Evolutionary conservation across 305 asterid species (phyloP), one percentile per base, ranked within the genome.

Genomic region (Fraxinus sp.): DNA sequence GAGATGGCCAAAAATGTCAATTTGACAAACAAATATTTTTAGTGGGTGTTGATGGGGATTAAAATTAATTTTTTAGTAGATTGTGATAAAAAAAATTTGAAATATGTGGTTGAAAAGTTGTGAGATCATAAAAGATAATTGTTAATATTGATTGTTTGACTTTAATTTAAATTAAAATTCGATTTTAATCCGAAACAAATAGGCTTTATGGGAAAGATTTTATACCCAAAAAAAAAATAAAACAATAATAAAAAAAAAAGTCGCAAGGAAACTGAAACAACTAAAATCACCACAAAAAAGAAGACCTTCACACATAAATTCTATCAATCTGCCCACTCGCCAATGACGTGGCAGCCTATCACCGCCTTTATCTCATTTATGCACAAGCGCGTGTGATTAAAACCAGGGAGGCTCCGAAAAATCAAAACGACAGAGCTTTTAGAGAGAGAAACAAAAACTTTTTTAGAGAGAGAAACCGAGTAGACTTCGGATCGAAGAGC

Each of bases 391-490:
- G 76, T 70, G 76, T 70, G 41, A 32, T 32, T 30, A 70, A 70
- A 32, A 70, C 41, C 24, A 1, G 2, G 7, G 44, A 70, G 76
- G 76, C 44, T 4, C 73, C 35, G 74, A 68, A 10, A 66, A 68
- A 2, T n/a, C 57, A 22, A 28, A 68, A 68, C 74, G 24, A 70
- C 76, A 70, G 41, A 32, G 4, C 14, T 32, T 64, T 30, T 70
- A 70, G 44, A 70, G 76, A 70, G 76, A 70, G 76, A 70, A 70
- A 70, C 41, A 30, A 70, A 30, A 6, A 52, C 64, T n/a, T 52
- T 70, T 32, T 68, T 41, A 70, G 76, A 70, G 76, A 30, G 76
- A 70, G 76, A 70, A 70, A 70, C 39, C 41, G 76, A 28, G 44
- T 70, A 7, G 24, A 30, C 76, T 70, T 5, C 76, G 76, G 37